Evolutionary conservation across 768 basidiomycete species (phyloP).

Genomic region (Trametes cinnabarina): DNA sequence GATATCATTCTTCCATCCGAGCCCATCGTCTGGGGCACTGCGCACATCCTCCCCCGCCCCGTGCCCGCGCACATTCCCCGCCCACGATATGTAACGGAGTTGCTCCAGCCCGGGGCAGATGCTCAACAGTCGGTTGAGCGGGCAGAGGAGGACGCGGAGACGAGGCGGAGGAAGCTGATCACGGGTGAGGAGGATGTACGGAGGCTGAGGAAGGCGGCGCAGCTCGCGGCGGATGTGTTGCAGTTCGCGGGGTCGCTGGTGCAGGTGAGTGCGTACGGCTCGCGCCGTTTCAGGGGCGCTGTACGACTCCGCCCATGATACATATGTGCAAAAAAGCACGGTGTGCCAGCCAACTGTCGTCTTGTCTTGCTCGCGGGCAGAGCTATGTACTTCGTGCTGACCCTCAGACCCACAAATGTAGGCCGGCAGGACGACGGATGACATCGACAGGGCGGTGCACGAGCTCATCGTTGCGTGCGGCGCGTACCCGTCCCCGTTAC

Average conservation of each 20-base stretch:
- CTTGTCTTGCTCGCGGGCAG: no score
- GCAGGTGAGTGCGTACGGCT: constrained; percentile 19
- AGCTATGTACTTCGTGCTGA: not conserved
- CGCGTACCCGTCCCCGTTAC: constrained; percentile 87
- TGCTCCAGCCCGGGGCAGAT: not conserved
- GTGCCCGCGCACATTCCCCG: constrained; percentile 56
- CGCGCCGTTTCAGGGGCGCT: no score
- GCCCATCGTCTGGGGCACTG: constrained; percentile 61
- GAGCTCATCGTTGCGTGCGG: constrained; percentile 60
- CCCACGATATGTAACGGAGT: constrained; percentile 42
- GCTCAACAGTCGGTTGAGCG: no score
- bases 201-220: constrained; percentile 21
- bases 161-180: constrained; percentile 1
- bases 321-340: no score
- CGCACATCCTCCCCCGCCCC: constrained; percentile 52
- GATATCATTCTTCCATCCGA: constrained; percentile 63
- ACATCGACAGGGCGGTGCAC: constrained; percentile 72
- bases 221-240: constrained; percentile 22
- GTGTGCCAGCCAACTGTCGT: not conserved
- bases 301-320: no score
- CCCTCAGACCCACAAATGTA: constrained; percentile 25
- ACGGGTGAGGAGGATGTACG: constrained; percentile 14
- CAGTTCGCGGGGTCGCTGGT: constrained; percentile 22
- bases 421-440: constrained; percentile 72
- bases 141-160: not conserved